These are phyloP conservation scores for Tolypocladium amazonense DNA, from an alignment of 2,329 filamentous ascomycete genomes.

Conservation along the genomic window DNA sequence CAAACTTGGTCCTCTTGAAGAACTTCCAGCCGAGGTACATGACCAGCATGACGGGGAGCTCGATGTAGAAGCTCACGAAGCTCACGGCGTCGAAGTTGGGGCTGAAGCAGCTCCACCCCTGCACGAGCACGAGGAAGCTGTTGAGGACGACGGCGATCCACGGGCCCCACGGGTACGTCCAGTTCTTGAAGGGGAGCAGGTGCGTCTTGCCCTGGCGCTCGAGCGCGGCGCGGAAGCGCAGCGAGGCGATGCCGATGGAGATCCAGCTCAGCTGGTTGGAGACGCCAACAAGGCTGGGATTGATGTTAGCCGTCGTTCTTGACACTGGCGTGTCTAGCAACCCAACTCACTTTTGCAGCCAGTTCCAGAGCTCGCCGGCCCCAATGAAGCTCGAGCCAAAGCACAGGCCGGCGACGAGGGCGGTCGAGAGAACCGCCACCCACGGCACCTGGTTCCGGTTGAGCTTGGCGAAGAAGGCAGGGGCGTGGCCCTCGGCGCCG, in stretches of 20 bases:
- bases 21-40: conserved; percentile 65
- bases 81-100: conserved; percentile 45
- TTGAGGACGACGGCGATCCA: conserved; percentile 46
- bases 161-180: conserved; percentile 54
- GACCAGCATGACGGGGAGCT: conserved; percentile 49
- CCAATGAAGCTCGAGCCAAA: conserved; percentile 57
- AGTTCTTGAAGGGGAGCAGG: conserved; percentile 52
- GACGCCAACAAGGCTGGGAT: conserved; percentile 46
- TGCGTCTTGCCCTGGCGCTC: conserved; percentile 48
- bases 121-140: conserved; percentile 48
- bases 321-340: too few relatives aligned
- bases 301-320: not conserved
- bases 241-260: conserved; percentile 50
- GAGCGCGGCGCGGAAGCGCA: conserved; percentile 53
- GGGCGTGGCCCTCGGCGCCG: conserved; percentile 38
- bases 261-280: conserved; percentile 59
- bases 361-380: conserved; percentile 53
- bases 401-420: conserved; percentile 46
- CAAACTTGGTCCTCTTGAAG: conserved; percentile 50
- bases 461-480: conserved; percentile 35
- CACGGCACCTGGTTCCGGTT: conserved; percentile 25
- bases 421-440: conserved; percentile 36
- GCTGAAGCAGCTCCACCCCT: conserved; percentile 54
- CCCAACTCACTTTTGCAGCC: conserved; percentile 48
- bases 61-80: conserved; percentile 55